These are phyloP conservation scores for Stagonosporopsis chrysanthemi DNA, from an alignment of 2,329 filamentous ascomycete genomes.

Conservation along the genomic window DNA sequence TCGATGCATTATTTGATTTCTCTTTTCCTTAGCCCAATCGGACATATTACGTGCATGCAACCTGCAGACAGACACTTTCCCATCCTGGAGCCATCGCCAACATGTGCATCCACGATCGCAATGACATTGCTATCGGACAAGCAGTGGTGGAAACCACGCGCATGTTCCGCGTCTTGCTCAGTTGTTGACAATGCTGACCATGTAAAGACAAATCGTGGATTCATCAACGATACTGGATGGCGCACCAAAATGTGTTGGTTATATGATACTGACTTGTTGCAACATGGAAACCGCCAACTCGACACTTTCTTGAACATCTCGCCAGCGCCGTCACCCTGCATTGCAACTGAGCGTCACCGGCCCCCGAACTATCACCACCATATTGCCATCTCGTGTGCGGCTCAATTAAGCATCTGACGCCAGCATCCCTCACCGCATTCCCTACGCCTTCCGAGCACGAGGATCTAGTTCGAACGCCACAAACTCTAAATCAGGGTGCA, in stretches of 20 bases:
- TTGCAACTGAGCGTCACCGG: not conserved
- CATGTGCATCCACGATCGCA: slow-evolving; percentile 13
- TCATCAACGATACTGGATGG: slow-evolving; percentile 10
- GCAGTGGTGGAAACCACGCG: slow-evolving; percentile 26
- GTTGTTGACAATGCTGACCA: slow-evolving; percentile 44
- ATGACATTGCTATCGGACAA: slow-evolving; percentile 18
- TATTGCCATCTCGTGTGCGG: slow-evolving; percentile 37
- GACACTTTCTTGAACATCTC: not conserved
- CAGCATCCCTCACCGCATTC: slow-evolving; percentile 34
- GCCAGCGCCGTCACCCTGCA: not conserved
- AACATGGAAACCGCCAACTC: not conserved
- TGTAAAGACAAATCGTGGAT: slow-evolving; percentile 27
- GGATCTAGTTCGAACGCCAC: slow-evolving; percentile 34
- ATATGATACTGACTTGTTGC: slow-evolving; percentile 18
- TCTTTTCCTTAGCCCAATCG: not conserved
- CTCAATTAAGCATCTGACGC: slow-evolving; percentile 51
- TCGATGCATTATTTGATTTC: not conserved
- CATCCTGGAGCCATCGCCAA: slow-evolving; percentile 1
- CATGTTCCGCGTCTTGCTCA: slow-evolving; percentile 18
- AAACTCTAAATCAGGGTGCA: slow-evolving; percentile 37
- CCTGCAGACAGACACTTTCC: not conserved
- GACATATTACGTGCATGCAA: not conserved
- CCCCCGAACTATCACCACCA: slow-evolving; percentile 18
- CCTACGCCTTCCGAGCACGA: slow-evolving; percentile 20
- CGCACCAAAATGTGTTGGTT: not conserved